Evolutionary conservation across 768 basidiomycete species (phyloP).

Genomic region (Suillus bovinus): DNA sequence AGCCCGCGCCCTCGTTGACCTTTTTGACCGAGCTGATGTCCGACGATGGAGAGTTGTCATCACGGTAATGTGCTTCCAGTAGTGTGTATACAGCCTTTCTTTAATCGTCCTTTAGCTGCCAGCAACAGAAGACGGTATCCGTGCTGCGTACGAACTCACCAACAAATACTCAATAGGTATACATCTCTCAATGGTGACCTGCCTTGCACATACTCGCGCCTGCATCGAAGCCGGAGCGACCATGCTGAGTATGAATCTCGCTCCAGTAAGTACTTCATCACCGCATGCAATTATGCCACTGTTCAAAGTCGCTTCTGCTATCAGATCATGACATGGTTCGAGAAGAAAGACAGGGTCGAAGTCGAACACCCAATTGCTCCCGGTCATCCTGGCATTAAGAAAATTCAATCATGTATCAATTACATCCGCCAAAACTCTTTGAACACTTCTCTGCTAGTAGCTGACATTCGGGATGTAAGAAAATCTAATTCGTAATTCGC

Average conservation of each 20-base stretch:
- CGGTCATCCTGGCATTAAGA: slow-evolving; percentile 45
- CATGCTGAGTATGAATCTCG: slow-evolving; percentile 50
- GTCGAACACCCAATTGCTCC: slow-evolving; percentile 9
- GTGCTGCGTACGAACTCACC: slow-evolving; percentile 44
- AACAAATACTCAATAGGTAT: slow-evolving; percentile 42
- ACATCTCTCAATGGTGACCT: slow-evolving; percentile 54
- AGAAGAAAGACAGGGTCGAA: slow-evolving; percentile 31
- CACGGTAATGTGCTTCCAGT: slow-evolving; percentile 36
- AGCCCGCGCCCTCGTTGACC: slow-evolving; percentile 40
- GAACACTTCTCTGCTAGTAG: slow-evolving; percentile 42
- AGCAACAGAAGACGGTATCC: slow-evolving; percentile 55
- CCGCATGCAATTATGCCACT: not conserved
- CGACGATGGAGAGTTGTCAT: slow-evolving; percentile 44
- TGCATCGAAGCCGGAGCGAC: slow-evolving; percentile 54
- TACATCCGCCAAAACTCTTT: slow-evolving; percentile 44
- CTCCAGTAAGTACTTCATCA: slow-evolving; percentile 40
- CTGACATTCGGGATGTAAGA: slow-evolving; percentile 43
- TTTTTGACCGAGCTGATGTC: slow-evolving; percentile 44
- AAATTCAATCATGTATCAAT: slow-evolving; percentile 44
- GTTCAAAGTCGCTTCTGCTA: not conserved
- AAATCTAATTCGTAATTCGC: not conserved
- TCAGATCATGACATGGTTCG: slow-evolving; percentile 46
- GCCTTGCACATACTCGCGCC: slow-evolving; percentile 52
- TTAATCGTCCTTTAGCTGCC: slow-evolving; percentile 45
- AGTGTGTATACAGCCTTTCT: not conserved